Percentiles rank a stretch among this genome's conserved stretches.
These are phyloP conservation scores for Aplosporella prunicola DNA, from an alignment of 2,329 filamentous ascomycete genomes.

Conservation along the genomic window DNA sequence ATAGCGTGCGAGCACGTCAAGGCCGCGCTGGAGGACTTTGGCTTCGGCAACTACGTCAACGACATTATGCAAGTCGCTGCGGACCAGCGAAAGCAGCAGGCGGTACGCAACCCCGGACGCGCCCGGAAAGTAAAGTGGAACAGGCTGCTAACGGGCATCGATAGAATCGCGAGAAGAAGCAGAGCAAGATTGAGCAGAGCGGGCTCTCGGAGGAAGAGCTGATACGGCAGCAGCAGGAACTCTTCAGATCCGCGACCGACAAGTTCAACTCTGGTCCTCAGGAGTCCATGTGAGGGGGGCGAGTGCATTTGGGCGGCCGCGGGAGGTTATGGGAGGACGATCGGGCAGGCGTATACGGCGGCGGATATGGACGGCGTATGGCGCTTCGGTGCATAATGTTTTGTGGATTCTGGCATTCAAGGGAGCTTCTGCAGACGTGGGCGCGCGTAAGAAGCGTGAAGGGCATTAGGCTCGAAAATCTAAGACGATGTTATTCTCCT, in stretches of 20 bases:
- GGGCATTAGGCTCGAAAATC: no score
- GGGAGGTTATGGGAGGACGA: no score
- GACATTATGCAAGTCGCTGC: slow-evolving; percentile 78
- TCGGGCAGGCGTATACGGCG: no score
- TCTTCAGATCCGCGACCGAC: slow-evolving; percentile 73
- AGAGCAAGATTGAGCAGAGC: slow-evolving; percentile 92
- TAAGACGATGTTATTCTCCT: no score
- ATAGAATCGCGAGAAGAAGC: slow-evolving; percentile 89
- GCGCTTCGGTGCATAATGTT: no score
- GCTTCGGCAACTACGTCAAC: slow-evolving; percentile 84
- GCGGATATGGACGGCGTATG: no score
- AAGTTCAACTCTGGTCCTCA: slow-evolving; percentile 53
- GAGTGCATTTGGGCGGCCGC: neutral
- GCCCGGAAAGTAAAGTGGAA: slow-evolving; percentile 4
- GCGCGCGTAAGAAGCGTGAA: no score
- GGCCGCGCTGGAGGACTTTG: slow-evolving; percentile 83
- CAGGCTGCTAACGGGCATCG: slow-evolving; percentile 16
- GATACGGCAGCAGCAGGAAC: slow-evolving; percentile 76
- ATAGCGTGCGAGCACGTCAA: slow-evolving; percentile 98
- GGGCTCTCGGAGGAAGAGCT: slow-evolving; percentile 87
- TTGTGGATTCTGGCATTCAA: no score
- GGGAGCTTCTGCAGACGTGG: no score
- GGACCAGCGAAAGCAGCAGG: slow-evolving; percentile 87
- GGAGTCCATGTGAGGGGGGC: slow-evolving; percentile 13
- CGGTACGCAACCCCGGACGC: slow-evolving; percentile 46